Evolutionary conservation across 306 rosid species (phyloP).

Genomic region (Rosa persica): DNA sequence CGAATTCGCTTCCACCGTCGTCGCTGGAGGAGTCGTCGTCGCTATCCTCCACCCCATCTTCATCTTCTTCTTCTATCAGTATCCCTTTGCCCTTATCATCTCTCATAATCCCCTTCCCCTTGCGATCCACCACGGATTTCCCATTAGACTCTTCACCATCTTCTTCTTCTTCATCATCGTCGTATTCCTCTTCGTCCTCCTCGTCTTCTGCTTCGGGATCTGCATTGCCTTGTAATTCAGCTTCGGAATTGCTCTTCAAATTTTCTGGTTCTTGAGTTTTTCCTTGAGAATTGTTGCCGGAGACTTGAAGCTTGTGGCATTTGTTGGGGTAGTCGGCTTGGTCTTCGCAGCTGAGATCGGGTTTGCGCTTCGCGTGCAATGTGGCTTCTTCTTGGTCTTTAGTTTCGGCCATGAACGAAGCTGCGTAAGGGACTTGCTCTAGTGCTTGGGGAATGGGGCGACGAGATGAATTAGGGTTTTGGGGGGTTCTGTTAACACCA

Average conservation of each 20-base stretch:
- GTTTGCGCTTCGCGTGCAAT: conserved; percentile 62
- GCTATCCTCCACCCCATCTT: not conserved
- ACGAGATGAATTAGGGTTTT: conserved; percentile 16
- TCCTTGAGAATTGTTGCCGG: conserved; percentile 17
- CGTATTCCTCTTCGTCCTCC: conserved; percentile 22
- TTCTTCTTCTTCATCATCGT: conserved; percentile 7
- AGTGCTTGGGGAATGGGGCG: not conserved
- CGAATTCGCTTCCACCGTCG: conserved; percentile 52
- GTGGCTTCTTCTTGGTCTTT: conserved; percentile 44
- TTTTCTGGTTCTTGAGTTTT: conserved; percentile 16
- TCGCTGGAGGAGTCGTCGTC: conserved; percentile 30
- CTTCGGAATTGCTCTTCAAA: conserved; percentile 25
- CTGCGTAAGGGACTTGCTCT: not conserved
- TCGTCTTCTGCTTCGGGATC: conserved; percentile 28
- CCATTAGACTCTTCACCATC: conserved; percentile 42
- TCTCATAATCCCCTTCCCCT: conserved; percentile 70
- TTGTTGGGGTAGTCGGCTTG: conserved; percentile 43
- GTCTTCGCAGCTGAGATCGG: conserved; percentile 41
- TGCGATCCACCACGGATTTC: conserved; percentile 48
- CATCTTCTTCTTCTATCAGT: conserved; percentile 53
- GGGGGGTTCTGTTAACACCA: not conserved
- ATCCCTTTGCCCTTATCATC: conserved; percentile 86
- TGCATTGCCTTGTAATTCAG: conserved; percentile 17
- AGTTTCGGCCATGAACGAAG: conserved; percentile 59
- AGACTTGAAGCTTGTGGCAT: conserved; percentile 41